Base-by-base conservation (phyloP, 306 rosid genomes). In the Rosa rugosa region DNA sequence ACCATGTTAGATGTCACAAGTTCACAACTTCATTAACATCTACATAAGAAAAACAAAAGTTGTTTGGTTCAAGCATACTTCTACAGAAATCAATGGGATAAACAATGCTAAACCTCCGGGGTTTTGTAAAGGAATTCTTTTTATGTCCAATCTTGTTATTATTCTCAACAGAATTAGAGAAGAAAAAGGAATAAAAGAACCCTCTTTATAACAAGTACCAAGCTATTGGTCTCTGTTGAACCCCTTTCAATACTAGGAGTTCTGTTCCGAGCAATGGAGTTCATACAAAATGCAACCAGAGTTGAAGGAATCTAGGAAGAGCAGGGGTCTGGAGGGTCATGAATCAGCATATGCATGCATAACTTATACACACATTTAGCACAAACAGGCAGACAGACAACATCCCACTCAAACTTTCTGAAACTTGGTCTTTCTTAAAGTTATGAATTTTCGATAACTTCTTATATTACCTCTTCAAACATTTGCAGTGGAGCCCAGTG, bases 401-500 rank as follows among this genome's bases (percentile, higher is more conserved):
- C 25, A 71, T 57, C 70, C 25, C 27, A 16, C 40, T 4, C 11
- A 60, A 56, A 51, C 11, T 14, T 25, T 69, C 40, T 27, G 6
- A 11, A 31, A 45, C 45, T 41, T 47, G 17, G 40, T 20, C 20
- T 42, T 46, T 65, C 45, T 11, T 11, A 80, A 80, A 46, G 18
- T 13, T 6, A 14, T 36, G 11, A 53, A 11, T n/a, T 2, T 1
- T 27, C 5, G 62, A 42, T 12, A 64, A 14, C 38, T 68, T 5
- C 42, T 44, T 17, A 65, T 6, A 57, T 63, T 83, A 95, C 99
- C 98, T 95, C 96, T 84, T 95, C 98, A 70, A 46, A 86, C 85
- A 95, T 60, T 49, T 91, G 83, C 91, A 93, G 88, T 18, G 98
- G 98, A 16, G 91, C 99, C 99, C 99, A 95, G 79, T 95, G 97